Conservation (phyloP, 768 basidiomycete genomes). For the Hygrophorus pudorinus region DNA sequence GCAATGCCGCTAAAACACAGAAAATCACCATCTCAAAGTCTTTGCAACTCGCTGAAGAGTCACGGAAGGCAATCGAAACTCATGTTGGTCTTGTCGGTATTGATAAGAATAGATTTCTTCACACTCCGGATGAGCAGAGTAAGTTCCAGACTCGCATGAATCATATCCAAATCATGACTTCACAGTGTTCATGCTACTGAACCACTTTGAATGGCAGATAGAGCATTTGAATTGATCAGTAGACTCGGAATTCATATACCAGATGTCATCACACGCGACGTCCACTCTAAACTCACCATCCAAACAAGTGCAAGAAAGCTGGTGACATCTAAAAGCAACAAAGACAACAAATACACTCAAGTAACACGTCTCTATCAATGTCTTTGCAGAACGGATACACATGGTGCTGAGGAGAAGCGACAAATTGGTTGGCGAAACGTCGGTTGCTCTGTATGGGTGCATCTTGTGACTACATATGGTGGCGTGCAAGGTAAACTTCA, state of each 20-base stretch:
- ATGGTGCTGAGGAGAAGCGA: not conserved
- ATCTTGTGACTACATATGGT: not conserved
- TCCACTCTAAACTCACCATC: not conserved
- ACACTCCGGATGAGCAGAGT: not conserved
- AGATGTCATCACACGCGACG: not conserved
- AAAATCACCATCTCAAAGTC: too few relatives aligned
- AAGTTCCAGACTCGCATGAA: not conserved
- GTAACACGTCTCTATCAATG: not conserved
- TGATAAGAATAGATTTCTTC: not conserved
- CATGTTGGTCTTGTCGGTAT: too few relatives aligned
- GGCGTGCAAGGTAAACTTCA: not conserved
- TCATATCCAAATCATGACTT: too few relatives aligned
- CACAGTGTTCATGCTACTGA: not conserved
- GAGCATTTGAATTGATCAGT: not conserved
- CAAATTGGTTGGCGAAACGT: not conserved
- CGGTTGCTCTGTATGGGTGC: not conserved
- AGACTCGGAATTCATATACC: not conserved
- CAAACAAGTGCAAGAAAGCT: not conserved
- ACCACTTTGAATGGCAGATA: not conserved
- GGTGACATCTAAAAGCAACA: not conserved
- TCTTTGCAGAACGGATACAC: not conserved
- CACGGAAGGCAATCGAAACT: too few relatives aligned
- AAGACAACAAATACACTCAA: not conserved
- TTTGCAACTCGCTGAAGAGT: too few relatives aligned
- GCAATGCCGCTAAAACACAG: too few relatives aligned